Conservation (phyloP, 2,329 filamentous ascomycete species). For the Allantophomopsis cytisporea region DNA sequence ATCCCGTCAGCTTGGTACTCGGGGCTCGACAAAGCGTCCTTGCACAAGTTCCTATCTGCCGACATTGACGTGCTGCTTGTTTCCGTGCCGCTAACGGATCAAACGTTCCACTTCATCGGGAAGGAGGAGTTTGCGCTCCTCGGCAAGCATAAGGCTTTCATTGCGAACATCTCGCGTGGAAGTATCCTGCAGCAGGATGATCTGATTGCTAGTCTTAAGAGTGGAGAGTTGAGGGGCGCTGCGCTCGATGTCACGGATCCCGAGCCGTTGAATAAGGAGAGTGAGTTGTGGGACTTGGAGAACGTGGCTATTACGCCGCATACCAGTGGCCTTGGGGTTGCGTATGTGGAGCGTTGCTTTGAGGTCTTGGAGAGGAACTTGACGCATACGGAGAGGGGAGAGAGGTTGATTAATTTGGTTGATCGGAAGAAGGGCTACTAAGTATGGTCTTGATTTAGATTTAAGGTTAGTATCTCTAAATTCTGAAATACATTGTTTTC, state of each 20-base stretch:
- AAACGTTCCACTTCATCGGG: constrained; percentile 24
- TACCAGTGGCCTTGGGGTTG: constrained; percentile 37
- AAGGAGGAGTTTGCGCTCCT: constrained; percentile 21
- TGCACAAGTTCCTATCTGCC: constrained; percentile 20
- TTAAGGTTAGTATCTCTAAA: neutral
- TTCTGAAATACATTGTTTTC: too few relatives aligned
- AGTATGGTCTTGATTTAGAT: neutral
- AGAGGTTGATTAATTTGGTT: constrained; percentile 46
- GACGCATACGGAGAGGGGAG: constrained; percentile 32
- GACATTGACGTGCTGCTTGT: constrained; percentile 23
- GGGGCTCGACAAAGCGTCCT: constrained; percentile 16
- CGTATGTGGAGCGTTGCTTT: constrained; percentile 42
- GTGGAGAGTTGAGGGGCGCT: constrained; percentile 40
- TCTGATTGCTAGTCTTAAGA: constrained; percentile 36
- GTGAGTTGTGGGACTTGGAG: constrained; percentile 46
- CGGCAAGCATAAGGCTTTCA: constrained; percentile 29
- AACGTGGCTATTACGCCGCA: constrained; percentile 54
- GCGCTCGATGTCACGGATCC: constrained; percentile 57
- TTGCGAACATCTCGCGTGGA: constrained; percentile 53
- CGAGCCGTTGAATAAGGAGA: constrained; percentile 46
- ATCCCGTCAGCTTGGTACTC: constrained; percentile 22
- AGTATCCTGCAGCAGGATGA: constrained; percentile 46
- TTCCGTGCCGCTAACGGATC: constrained; percentile 20
- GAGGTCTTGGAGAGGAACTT: constrained; percentile 45
- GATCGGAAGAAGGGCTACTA: constrained; percentile 47